Evolutionary conservation across 2,329 filamentous ascomycete genomes (phyloP).

Genomic region (Bipolaris bicolor): DNA sequence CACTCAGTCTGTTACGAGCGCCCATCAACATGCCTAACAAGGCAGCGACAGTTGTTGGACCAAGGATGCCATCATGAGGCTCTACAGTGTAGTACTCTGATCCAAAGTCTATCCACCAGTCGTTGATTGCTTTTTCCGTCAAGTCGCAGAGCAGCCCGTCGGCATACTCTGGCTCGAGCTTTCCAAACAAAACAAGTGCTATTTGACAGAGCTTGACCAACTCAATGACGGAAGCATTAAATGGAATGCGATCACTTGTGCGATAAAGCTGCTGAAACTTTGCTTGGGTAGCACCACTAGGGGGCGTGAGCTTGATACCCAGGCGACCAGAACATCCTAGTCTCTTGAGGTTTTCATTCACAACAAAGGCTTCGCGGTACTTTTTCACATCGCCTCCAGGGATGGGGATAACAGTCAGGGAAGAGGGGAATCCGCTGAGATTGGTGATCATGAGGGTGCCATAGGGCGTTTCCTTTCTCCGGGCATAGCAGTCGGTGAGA

Average conservation of each 20-base stretch:
- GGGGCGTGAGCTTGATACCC: conserved; percentile 78
- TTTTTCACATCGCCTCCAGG: conserved; percentile 83
- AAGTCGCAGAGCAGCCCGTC: conserved; percentile 93
- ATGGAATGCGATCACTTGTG: conserved; percentile 79
- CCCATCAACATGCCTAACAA: conserved; percentile 88
- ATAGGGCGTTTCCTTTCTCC: conserved; percentile 78
- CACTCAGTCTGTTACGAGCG: conserved; percentile 85
- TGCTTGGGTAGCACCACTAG: conserved; percentile 79
- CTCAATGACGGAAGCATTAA: conserved; percentile 81
- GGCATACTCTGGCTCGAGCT: conserved; percentile 84
- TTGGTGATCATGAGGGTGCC: conserved; percentile 95
- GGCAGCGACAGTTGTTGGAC: conserved; percentile 88
- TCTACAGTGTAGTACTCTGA: conserved; percentile 91
- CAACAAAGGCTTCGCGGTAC: conserved; percentile 83
- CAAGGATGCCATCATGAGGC: conserved; percentile 88
- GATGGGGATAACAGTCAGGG: conserved; percentile 87
- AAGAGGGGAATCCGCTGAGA: conserved; percentile 87
- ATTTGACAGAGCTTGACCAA: conserved; percentile 91
- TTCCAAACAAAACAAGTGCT: conserved; percentile 84
- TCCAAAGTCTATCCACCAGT: conserved; percentile 97
- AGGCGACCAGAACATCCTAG: conserved; percentile 90
- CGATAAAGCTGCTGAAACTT: conserved; percentile 93
- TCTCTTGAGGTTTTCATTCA: conserved; percentile 93
- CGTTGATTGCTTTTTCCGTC: conserved; percentile 85
- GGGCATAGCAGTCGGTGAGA: conserved; percentile 82